Base-by-base conservation (phyloP, 441 rosid species). In the Viola pubescens region DNA sequence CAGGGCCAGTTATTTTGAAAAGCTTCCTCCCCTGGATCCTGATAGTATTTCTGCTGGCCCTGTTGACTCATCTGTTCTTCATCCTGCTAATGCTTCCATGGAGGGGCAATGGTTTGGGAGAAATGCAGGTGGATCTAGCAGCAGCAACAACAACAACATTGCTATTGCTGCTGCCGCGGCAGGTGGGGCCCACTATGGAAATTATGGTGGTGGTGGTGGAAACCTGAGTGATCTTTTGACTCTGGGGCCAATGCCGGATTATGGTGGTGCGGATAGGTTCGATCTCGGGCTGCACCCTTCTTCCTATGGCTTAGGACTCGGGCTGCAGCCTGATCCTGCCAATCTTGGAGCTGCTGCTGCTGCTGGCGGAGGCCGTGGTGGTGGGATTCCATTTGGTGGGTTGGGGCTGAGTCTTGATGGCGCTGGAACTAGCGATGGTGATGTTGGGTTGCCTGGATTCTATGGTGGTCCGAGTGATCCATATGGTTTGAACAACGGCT, bases 1-100 rank as follows among this genome's bases (percentile, higher is more conserved):
- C 63, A 70, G 68, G 52, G 26, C 56, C 0, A 67, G 63, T 0
- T 75, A 48, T 45, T 46, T 64, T 48, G 62, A 60, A 19, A 72
- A 57, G 12, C 34, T 41, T 41, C 71, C 66, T 52, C 41, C 73
- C 11, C 60, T 61, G 16, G 43, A 59, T 11, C 48, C 40, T 3
- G 43, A 49, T 52, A 9, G 61, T 41, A 45, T 11, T 19, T 0
- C 26, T 19, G 26, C 26, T 19, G 26, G 26, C 26, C 26, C 26
- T 19, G 26, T 19, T n/a, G 26, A 19, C 9, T 41, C 59, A 16
- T 41, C 5, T 59, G 62, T 45, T 43, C 56, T 48, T 51, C 38
- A 39, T 16, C 52, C 61, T 38, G n/a, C 19, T 2, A 64, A 44
- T 3, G 62, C 9, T 6, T 41, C 52, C 1, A 1, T 2, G 40